These are phyloP conservation scores for Cenchrus purpureus DNA, from an alignment of 176 grass and related monocot species.

Conservation along the genomic window DNA sequence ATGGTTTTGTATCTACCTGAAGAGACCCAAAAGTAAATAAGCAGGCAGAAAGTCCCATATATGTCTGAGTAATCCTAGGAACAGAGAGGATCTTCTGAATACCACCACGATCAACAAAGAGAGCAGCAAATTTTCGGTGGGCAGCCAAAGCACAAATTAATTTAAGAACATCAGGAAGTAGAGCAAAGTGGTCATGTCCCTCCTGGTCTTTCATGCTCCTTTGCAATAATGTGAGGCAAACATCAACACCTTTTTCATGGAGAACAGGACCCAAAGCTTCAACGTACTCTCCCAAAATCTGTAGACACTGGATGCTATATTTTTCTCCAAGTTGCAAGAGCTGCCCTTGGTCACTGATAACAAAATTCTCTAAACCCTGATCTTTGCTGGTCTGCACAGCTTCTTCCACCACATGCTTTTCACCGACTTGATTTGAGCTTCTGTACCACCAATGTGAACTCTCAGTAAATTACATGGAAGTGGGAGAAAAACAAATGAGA, in stretches of 20 bases:
- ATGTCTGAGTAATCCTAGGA: slow-evolving; percentile 69
- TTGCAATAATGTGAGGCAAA: slow-evolving; percentile 85
- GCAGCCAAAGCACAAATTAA: slow-evolving; percentile 89
- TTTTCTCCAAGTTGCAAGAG: slow-evolving; percentile 79
- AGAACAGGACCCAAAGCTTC: slow-evolving; percentile 97
- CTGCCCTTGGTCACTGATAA: slow-evolving; percentile 64
- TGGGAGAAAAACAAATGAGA: background rate
- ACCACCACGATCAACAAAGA: slow-evolving; percentile 96
- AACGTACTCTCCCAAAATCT: slow-evolving; percentile 91
- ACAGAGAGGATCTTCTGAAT: slow-evolving; percentile 95
- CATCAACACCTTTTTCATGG: slow-evolving; percentile 97
- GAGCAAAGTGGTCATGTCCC: slow-evolving; percentile 44
- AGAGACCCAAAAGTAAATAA: slow-evolving; percentile 98
- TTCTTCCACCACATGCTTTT: slow-evolving; percentile 49
- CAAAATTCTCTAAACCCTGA: slow-evolving; percentile 73
- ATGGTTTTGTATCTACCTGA: slow-evolving; percentile 58
- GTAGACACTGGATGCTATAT: slow-evolving; percentile 91
- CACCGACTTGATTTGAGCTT: slow-evolving; percentile 50
- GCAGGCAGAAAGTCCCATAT: slow-evolving; percentile 80
- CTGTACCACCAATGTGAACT: slow-evolving; percentile 36
- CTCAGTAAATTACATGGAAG: slow-evolving; percentile 4
- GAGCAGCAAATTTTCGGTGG: slow-evolving; percentile 87
- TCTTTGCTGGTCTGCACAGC: slow-evolving; percentile 58
- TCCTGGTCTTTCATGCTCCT: slow-evolving; percentile 68
- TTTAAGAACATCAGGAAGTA: slow-evolving; percentile 84